phyloP scores from a whole-genome alignment of 2,329 filamentous ascomycete species.

The Fusarium cicatricum region DNA sequence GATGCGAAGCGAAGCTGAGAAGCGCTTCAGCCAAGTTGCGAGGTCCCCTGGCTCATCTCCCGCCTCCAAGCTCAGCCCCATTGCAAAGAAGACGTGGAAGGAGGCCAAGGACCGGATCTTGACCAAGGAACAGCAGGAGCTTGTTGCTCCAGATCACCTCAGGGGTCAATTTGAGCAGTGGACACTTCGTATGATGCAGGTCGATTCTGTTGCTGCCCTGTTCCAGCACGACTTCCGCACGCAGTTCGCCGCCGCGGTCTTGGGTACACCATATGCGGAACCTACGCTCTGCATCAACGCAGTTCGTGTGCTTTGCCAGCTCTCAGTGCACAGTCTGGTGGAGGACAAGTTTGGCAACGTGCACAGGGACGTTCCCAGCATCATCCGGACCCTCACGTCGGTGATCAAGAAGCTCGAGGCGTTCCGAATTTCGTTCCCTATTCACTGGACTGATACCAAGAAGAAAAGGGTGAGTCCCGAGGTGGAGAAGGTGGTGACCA shows the following conservation, averaged over 20 bases:
- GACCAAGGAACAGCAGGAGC: conserved; percentile 63
- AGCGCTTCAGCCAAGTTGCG: conserved; percentile 53
- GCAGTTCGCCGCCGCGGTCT: conserved; percentile 70
- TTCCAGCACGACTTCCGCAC: conserved; percentile 76
- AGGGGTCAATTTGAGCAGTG: conserved; percentile 58
- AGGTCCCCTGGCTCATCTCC: conserved; percentile 59
- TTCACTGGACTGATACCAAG: conserved; percentile 83
- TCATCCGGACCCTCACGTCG: conserved; percentile 76
- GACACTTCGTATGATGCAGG: conserved; percentile 54
- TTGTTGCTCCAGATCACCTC: conserved; percentile 59
- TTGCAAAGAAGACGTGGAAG: conserved; percentile 59
- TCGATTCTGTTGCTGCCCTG: conserved; percentile 67
- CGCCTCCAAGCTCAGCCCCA: conserved; percentile 57
- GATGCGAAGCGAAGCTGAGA: conserved; percentile 56
- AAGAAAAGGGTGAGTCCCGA: conserved; percentile 65
- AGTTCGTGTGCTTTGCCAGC: conserved; percentile 70
- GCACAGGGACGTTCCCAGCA: conserved; percentile 78
- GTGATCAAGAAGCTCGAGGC: conserved; percentile 74
- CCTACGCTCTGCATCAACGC: conserved; percentile 75
- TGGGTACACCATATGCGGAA: conserved; percentile 78
- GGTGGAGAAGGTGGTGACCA: conserved; percentile 73
- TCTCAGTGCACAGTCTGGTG: conserved; percentile 76
- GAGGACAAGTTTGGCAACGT: conserved; percentile 90
- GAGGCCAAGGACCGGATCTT: conserved; percentile 59
- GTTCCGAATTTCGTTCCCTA: conserved; percentile 66